Evolutionary conservation across 129 eudicot species (phyloP), one percentile per base, ranked within the genome.

Genomic region (Flaveria robusta): DNA sequence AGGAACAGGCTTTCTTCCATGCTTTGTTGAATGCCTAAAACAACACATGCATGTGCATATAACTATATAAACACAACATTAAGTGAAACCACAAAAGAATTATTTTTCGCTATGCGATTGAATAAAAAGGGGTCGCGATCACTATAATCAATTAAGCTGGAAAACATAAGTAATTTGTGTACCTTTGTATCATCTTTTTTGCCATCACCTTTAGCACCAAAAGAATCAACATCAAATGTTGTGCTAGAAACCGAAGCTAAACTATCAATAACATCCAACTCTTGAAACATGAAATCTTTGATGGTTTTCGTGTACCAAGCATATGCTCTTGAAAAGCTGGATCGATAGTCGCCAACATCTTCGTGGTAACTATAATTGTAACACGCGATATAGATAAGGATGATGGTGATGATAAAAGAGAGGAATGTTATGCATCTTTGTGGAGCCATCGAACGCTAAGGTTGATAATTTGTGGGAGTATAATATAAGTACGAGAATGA

Each of bases 191-290:
- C 97, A 79, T 91, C 91, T 34, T 75, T 65, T 26, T 51, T 80
- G 41, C 97, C 97, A 76, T 91, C 90, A 64, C 90, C 97, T 79
- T 86, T 86, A 65, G 97, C 97, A 73, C 97, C 94, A 85, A 47
- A 83, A 68, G 72, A 77, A 47, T 79, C 84, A 0, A 88, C 94
- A 76, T 64, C 75, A 16, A 91, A 68, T 54, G 77, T 68, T 29
- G 49, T 54, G 18, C 68, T 63, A 13, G 86, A 67, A 74, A 10
- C 10, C 16, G 66, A 43, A 74, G 42, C 54, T 46, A 31, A 19
- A 74, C 41, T 42, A 67, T 18, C 70, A 19, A 34, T 24, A 65
- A 27, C 75, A 1, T 42, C 31, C 3, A 47, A 34, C 9, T 67
- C 79, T 29, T 80, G 74, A 73, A 43, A 55, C 52, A 55, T 54